Evolutionary conservation across 345 rosid genomes (phyloP).

Genomic region (Hibiscus syriacus): DNA sequence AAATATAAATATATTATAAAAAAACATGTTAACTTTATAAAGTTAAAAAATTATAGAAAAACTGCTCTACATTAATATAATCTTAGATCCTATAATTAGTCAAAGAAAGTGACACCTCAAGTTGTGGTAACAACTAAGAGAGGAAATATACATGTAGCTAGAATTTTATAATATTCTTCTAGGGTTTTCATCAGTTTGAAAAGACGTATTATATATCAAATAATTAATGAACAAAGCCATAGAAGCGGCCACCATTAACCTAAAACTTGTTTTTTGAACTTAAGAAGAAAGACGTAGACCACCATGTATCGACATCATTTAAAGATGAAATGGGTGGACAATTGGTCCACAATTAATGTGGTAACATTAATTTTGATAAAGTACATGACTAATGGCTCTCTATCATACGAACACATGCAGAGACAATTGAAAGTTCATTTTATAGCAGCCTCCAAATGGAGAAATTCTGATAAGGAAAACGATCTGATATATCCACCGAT

Average conservation of each 20-base stretch:
- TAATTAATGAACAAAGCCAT: conserved; percentile 8
- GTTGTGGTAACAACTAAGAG: not conserved
- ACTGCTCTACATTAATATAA: not conserved
- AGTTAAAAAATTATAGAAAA: no score
- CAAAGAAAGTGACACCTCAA: conserved; percentile 18
- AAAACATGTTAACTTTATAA: conserved; percentile 4
- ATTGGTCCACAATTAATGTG: conserved; percentile 14
- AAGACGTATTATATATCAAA: not conserved
- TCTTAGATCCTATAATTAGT: conserved; percentile 3
- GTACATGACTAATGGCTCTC: conserved; percentile 7
- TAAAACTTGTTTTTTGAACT: not conserved
- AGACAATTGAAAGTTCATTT: not conserved
- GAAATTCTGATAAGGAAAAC: conserved; percentile 17
- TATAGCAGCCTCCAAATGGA: conserved; percentile 20
- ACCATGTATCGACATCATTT: conserved; percentile 8
- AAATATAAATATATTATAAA: not conserved
- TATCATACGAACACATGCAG: not conserved
- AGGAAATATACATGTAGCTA: not conserved
- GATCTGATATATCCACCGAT: not conserved
- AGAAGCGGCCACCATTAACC: not conserved
- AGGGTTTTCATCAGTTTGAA: conserved; percentile 2
- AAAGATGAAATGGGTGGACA: conserved; percentile 13
- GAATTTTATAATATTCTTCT: not conserved
- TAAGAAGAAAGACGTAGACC: conserved; percentile 5
- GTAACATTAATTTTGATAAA: conserved; percentile 1